A percentile compares a stretch with the other conserved stretches of the same genome.
Conservation (phyloP, 352 stramenopile genomes). For the Phytopythium ostracodes region DNA sequence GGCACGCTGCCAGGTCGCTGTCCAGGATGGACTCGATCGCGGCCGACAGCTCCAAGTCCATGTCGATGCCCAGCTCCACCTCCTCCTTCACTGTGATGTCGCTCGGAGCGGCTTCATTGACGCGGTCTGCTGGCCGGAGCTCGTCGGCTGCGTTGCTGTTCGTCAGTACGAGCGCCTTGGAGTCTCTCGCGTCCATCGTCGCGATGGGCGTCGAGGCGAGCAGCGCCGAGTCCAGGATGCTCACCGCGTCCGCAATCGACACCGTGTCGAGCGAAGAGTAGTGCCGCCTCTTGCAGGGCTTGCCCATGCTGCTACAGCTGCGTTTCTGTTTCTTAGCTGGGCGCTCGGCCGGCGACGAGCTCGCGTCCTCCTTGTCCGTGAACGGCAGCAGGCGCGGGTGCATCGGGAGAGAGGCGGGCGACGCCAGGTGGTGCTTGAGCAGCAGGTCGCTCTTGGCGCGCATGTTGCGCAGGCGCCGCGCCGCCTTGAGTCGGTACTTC, state of each 20-base stretch:
- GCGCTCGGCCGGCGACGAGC: not conserved
- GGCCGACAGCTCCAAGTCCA: conserved; percentile 21
- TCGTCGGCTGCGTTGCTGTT: not conserved
- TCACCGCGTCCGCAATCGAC: conserved; percentile 38
- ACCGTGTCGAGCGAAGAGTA: conserved; percentile 11
- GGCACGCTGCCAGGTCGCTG: conserved; percentile 36
- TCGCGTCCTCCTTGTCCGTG: not conserved
- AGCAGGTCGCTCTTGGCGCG: conserved; percentile 9
- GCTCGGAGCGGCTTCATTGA: not conserved
- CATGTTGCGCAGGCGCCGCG: conserved; percentile 38
- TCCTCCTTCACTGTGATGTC: not conserved
- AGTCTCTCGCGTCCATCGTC: not conserved
- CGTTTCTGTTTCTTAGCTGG: not conserved
- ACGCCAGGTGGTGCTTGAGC: conserved; percentile 1
- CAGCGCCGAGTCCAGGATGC: conserved; percentile 37
- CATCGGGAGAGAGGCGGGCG: not conserved
- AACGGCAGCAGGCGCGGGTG: conserved; percentile 4
- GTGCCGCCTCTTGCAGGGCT: not conserved
- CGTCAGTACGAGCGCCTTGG: not conserved
- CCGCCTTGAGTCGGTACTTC: conserved; percentile 70
- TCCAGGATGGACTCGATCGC: conserved; percentile 12
- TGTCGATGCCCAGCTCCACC: conserved; percentile 9
- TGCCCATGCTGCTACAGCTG: not conserved
- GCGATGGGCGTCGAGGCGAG: not conserved
- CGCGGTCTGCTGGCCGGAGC: not conserved